Percentiles rank a stretch among this genome's conserved stretches.
Conservation (phyloP, 2,329 filamentous ascomycete species). For the Pyrenophora graminea region DNA sequence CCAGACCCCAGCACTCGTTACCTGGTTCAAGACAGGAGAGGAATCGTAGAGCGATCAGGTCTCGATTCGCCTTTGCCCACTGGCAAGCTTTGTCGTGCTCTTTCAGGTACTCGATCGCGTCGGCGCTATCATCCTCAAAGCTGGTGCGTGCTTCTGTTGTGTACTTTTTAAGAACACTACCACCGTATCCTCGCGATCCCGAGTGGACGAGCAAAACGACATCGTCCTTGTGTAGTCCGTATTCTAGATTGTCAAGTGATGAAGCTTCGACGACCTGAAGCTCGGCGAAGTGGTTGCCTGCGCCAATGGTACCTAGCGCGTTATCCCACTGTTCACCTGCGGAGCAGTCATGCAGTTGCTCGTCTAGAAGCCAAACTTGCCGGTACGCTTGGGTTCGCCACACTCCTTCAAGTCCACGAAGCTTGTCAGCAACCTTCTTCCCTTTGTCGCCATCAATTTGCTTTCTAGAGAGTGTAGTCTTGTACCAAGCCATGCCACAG, state of each 20-base stretch:
- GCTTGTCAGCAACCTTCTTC: conserved; percentile 41
- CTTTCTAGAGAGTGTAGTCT: conserved; percentile 33
- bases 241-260: conserved; percentile 5
- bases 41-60: conserved; percentile 48
- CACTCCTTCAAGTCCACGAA: conserved; percentile 43
- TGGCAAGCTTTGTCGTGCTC: conserved; percentile 44
- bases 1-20: conserved; percentile 29
- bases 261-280: conserved; percentile 45
- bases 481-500: conserved; percentile 49
- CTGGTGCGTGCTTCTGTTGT: conserved; percentile 28
- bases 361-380: conserved; percentile 36
- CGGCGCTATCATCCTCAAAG: conserved; percentile 28
- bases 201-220: conserved; percentile 47
- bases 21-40: conserved; percentile 43
- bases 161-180: conserved; percentile 40
- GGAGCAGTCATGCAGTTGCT: conserved; percentile 17
- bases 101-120: conserved; percentile 37
- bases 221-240: conserved; percentile 31
- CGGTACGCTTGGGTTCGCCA: conserved; percentile 36
- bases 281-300: conserved; percentile 48
- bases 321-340: conserved; percentile 41
- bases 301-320: conserved; percentile 45
- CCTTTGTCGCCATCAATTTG: conserved; percentile 43
- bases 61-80: conserved; percentile 46
- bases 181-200: conserved; percentile 44